Percentiles rank a stretch among this genome's conserved stretches.
These are phyloP conservation scores for Imleria badia DNA, from an alignment of 768 basidiomycete genomes.

Conservation along the genomic window DNA sequence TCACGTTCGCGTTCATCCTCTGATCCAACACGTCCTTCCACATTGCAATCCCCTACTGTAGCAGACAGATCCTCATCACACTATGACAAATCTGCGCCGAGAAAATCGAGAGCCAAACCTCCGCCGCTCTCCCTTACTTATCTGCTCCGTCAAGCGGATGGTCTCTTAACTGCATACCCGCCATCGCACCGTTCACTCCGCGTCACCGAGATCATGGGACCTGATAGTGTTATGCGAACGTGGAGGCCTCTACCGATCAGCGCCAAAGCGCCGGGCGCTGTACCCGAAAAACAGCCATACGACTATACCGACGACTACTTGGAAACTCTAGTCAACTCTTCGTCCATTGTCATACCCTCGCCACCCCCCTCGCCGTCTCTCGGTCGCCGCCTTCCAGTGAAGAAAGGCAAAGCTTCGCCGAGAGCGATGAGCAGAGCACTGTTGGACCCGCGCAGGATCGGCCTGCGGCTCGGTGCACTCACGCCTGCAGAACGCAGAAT, in stretches of 20 bases:
- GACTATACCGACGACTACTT: conserved; percentile 28
- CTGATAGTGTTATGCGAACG: conserved; percentile 72
- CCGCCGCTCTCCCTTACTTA: conserved; percentile 42
- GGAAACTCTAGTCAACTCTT: conserved; percentile 24
- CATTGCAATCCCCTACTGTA: not conserved
- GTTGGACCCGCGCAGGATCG: conserved; percentile 17
- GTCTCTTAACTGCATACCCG: conserved; percentile 56
- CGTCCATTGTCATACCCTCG: conserved; percentile 26
- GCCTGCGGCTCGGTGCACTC: conserved; percentile 25
- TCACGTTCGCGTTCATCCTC: conserved; percentile 12
- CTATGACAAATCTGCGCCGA: not conserved
- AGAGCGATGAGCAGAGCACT: conserved; percentile 6
- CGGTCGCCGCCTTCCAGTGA: conserved; percentile 8
- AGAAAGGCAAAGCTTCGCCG: conserved; percentile 19
- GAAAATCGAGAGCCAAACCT: conserved; percentile 20
- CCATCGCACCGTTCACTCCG: conserved; percentile 55
- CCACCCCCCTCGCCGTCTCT: conserved; percentile 23
- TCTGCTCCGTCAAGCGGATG: conserved; percentile 58
- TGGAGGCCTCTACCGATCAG: conserved; percentile 47
- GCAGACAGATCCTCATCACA: not conserved
- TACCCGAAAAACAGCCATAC: conserved; percentile 24
- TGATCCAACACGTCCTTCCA: not conserved
- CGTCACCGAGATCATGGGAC: conserved; percentile 68
- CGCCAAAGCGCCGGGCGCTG: not conserved
- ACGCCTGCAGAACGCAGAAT: conserved; percentile 28